A percentile compares a stretch with the other conserved stretches of the same genome.
Conservation (phyloP, 345 rosid species). For the Dimocarpus longan region DNA sequence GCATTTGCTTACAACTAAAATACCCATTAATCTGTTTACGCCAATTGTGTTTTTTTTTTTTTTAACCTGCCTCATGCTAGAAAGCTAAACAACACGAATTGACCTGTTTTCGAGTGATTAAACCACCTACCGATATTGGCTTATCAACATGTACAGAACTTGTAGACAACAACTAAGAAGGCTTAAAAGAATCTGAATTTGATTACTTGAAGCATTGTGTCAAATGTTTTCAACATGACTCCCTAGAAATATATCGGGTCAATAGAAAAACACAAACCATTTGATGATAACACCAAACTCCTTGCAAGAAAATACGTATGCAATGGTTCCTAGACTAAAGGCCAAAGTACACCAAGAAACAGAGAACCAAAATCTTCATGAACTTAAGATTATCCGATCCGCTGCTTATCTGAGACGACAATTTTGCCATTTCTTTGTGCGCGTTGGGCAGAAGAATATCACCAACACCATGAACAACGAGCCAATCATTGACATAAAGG, state of each 20-base stretch:
- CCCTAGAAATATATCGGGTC: background rate
- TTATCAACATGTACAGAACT: too few species aligned
- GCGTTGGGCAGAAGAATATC: background rate
- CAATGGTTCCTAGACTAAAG: background rate
- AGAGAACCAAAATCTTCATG: conserved; percentile 11
- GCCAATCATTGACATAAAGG: background rate
- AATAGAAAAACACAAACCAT: background rate
- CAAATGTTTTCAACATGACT: background rate
- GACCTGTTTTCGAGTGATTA: too few species aligned
- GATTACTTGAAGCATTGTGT: background rate
- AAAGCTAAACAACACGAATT: too few species aligned
- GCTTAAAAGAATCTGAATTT: too few species aligned
- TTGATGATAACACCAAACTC: background rate
- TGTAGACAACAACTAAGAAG: too few species aligned
- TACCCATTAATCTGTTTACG: too few species aligned
- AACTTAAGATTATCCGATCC: background rate
- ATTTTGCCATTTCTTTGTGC: background rate
- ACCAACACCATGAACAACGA: background rate
- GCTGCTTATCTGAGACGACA: background rate
- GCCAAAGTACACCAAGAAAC: background rate
- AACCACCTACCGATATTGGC: too few species aligned
- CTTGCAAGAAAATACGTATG: background rate
- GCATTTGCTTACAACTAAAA: too few species aligned
- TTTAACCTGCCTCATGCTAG: too few species aligned
- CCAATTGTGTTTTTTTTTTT: too few species aligned